phyloP scores from a whole-genome alignment of 306 rosid species.

The Ormosia emarginata region DNA sequence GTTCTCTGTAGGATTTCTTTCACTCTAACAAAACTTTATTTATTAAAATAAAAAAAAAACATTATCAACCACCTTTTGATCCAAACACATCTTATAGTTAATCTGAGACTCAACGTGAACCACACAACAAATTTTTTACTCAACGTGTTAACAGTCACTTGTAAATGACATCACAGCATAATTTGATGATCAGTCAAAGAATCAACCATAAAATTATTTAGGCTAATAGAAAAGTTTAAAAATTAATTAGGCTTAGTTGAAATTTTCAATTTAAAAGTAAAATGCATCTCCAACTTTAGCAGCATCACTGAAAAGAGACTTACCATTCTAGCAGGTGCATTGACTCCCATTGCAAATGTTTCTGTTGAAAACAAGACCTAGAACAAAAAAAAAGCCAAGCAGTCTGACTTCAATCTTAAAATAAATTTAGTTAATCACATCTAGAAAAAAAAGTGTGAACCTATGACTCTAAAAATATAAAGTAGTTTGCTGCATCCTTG shows the following conservation, averaged over 20 bases:
- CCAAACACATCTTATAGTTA: not conserved
- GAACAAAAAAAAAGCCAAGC: conserved; percentile 18
- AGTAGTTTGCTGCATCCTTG: conserved; percentile 5
- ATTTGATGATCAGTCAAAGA: conserved; percentile 1
- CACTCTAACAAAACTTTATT: not conserved
- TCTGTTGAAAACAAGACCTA: conserved; percentile 95
- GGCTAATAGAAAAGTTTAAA: not conserved
- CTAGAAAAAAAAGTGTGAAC: not conserved
- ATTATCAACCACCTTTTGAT: not conserved
- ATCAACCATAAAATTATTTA: not conserved
- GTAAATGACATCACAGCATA: not conserved
- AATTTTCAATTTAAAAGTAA: conserved; percentile 12
- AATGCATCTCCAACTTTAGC: conserved; percentile 5
- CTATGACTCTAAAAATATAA: conserved; percentile 10
- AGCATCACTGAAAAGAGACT: conserved; percentile 36
- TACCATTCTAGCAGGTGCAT: conserved; percentile 98
- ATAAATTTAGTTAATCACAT: conserved; percentile 1
- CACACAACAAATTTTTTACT: not conserved
- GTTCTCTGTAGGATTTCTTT: not conserved
- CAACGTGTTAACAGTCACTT: not conserved
- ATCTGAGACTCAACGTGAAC: not conserved
- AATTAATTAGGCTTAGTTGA: not conserved
- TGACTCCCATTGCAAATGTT: conserved; percentile 99
- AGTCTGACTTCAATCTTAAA: not conserved
- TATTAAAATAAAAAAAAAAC: not conserved